These are phyloP conservation scores for Termitomyces eurrhizus DNA, from an alignment of 768 basidiomycete species.

Conservation along the genomic window DNA sequence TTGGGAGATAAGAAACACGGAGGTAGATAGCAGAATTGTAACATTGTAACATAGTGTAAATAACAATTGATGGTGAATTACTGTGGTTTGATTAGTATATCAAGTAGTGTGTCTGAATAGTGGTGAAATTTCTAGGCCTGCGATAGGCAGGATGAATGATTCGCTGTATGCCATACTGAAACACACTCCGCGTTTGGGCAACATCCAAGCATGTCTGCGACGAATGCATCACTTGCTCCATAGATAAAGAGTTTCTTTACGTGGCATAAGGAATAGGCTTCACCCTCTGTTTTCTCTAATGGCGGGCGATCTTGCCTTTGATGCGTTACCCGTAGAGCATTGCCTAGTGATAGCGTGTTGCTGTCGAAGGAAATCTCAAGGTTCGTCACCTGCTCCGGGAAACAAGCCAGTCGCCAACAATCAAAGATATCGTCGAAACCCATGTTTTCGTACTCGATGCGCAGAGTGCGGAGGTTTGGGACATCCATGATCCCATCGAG, in stretches of 20 bases:
- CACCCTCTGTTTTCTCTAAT: neutral
- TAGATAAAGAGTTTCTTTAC: neutral
- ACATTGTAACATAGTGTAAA: neutral
- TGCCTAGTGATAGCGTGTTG: neutral
- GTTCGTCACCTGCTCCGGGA: slow-evolving; percentile 17
- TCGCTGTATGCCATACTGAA: neutral
- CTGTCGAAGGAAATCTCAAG: slow-evolving; percentile 16
- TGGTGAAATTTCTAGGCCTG: no score
- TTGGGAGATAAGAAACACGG: no score
- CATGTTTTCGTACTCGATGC: slow-evolving; percentile 18
- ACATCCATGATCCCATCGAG: slow-evolving; percentile 14
- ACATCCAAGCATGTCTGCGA: slow-evolving; percentile 4
- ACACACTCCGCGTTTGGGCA: slow-evolving; percentile 3
- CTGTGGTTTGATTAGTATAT: neutral
- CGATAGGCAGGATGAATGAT: neutral
- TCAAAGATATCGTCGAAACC: slow-evolving; percentile 19
- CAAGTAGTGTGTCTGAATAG: no score
- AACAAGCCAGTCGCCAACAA: slow-evolving; percentile 16
- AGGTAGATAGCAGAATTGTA: no score
- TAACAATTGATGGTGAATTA: neutral
- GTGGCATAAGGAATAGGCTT: neutral
- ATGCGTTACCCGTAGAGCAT: neutral
- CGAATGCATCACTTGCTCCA: slow-evolving; percentile 11
- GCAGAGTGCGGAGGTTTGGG: slow-evolving; percentile 20
- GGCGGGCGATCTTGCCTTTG: neutral